These are phyloP conservation scores for Botrytis fragariae DNA, from an alignment of 2,329 filamentous ascomycete genomes.

Conservation along the genomic window DNA sequence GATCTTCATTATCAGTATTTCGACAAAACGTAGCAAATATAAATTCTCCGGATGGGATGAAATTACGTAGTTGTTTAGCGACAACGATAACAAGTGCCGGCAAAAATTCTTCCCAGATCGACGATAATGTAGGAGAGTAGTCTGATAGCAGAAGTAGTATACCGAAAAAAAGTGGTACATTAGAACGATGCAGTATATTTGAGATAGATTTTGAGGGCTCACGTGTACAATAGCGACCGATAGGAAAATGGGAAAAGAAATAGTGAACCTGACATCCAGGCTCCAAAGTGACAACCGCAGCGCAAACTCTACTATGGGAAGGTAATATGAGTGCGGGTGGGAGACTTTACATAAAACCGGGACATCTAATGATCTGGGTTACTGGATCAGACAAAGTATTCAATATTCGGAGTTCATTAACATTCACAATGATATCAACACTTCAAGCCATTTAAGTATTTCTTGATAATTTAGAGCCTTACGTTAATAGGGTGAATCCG, in stretches of 20 bases:
- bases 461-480: too few relatives aligned
- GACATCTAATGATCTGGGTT: not conserved
- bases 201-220: not conserved
- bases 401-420: not conserved
- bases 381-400: not conserved
- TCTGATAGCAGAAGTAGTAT: not conserved
- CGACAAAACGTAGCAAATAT: too few relatives aligned
- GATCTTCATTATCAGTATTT: too few relatives aligned
- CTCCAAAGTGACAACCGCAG: not conserved
- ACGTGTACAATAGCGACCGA: not conserved
- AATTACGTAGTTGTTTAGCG: too few relatives aligned
- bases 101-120: too few relatives aligned
- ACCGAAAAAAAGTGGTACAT: not conserved
- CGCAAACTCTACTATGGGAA: not conserved
- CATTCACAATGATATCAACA: not conserved
- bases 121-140: rapidly evolving
- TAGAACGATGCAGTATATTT: not conserved
- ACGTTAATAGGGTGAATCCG: too few relatives aligned
- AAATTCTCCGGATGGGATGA: too few relatives aligned
- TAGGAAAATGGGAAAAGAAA: not conserved
- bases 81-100: too few relatives aligned
- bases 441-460: not conserved
- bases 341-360: not conserved
- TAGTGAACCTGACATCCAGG: not conserved
- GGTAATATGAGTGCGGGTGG: too few relatives aligned